A percentile compares a stretch with the other conserved stretches of the same genome.
Conservation (phyloP, 257 asterid species). For the Solanum bukasovii region DNA sequence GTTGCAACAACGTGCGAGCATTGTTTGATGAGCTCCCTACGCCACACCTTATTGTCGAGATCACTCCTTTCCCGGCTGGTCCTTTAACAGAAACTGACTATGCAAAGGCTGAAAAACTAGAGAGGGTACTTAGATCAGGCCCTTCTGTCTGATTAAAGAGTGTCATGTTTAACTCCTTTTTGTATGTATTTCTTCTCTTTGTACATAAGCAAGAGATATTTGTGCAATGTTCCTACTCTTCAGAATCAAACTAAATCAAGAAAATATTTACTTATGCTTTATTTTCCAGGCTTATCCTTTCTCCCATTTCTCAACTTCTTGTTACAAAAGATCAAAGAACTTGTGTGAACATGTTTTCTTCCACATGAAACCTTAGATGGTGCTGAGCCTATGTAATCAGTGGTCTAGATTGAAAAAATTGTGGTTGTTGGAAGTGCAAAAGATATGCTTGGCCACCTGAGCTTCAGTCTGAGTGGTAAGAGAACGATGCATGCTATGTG, state of each 20-base stretch:
- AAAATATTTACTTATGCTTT: neutral
- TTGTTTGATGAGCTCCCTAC: constrained; percentile 95
- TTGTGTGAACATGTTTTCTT: neutral
- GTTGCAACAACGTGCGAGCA: constrained; percentile 92
- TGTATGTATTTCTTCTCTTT: neutral
- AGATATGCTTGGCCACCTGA: neutral
- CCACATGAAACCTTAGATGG: neutral
- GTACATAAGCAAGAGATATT: constrained; percentile 12
- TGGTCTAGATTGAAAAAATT: neutral
- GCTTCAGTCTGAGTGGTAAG: neutral
- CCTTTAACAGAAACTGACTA: constrained; percentile 76
- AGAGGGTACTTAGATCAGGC: constrained; percentile 79
- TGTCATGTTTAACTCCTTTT: neutral
- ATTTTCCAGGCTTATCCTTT: neutral
- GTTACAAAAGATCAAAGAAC: neutral
- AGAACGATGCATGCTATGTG: too few species aligned
- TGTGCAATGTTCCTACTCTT: neutral
- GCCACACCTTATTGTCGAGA: constrained; percentile 71
- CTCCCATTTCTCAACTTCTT: neutral
- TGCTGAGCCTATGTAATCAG: too few species aligned
- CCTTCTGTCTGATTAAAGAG: constrained; percentile 40
- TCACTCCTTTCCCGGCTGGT: constrained; percentile 85
- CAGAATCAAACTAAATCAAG: neutral
- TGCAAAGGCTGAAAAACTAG: constrained; percentile 79
- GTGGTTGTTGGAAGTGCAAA: neutral